Base-by-base conservation (phyloP, 306 rosid species). In the Trichosanthes truncata region DNA sequence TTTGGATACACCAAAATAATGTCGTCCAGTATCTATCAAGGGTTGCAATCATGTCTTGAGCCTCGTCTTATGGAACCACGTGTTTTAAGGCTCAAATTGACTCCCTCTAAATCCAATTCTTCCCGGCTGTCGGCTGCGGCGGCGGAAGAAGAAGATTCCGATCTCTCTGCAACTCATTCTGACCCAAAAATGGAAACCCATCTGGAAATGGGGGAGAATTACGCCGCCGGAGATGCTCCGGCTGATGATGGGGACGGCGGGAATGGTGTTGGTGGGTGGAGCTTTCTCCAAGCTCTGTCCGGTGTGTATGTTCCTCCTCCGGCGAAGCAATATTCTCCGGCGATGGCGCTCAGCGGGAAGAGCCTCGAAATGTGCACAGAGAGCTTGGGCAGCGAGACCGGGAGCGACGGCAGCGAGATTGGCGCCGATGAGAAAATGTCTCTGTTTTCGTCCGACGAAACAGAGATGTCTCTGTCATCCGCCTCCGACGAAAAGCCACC, bases 331-430 rank as follows among this genome's bases (percentile, higher is more conserved):
- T 83, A 84, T 8, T 82, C 91, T 69, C 40, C 74, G 17, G 78
- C 84, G 6, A 71, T 38, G 49, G 49, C 20, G 73, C 93, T 93
- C 45, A 91, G 84, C 36, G 80, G 83, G 21, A 83, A 80, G 81
- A 89, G 98, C 91, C 81, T 93, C 78, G 88, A 85, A 69, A 83
- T 93, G 87, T 93, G 98, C 82, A 93, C 98, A 1, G 98, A 93
- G 83, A 89, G 85, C 59, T 71, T 90, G 18, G 93, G 97, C 3
- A 82, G 87, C 29, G 98, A 93, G 87, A 91, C 94, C 0, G 99
- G 97, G 5, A 89, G 89, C 77, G 90, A 88, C 62, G 84, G 67
- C 0, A 53, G 82, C 66, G 86, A 83, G 29, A 61, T 12, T 23
- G 17, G 78, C 67, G 65, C 77, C 13, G 81, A 85, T 9, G 79